Base-by-base conservation (phyloP, 768 basidiomycete species). In the Leucogyrophana mollusca region DNA sequence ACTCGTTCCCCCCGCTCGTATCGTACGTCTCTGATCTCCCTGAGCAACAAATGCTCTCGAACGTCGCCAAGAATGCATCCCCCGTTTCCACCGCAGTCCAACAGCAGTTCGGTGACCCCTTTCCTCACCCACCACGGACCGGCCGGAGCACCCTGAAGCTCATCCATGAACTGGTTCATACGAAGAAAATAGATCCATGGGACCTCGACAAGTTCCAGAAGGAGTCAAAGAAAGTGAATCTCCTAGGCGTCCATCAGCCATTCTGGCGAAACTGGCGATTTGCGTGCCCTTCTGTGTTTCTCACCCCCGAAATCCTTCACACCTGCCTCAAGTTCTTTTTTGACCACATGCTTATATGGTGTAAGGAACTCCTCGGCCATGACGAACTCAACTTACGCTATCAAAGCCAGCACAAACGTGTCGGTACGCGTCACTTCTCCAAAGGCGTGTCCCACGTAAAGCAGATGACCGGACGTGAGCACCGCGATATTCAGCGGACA, bases 401-500 rank as follows among this genome's bases (percentile, higher is more conserved):
- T 36, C 61, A 56, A 0, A 41, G 66, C 20, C 58, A 73, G 11
- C 71, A 72, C 21, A 61, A 61, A 9, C 60, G 57, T 40, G 56
- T 59, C 17, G 68, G 69, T 10, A 63, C 58, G 40, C 50, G 61
- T n/a, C 71, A 73, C 21, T 76, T 74, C 42, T 47, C 55, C 8
- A 58, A 66, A 17, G 70, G 74, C 0, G 65, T 74, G 6, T 70
- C 64, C 5, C 54, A 57, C 7, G 33, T 75, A 22, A 72, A 73
- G 22, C 73, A 75, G 45, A 66, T 71, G 18, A 73, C 74, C 6
- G 70, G 72, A 2, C 43, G 60, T 2, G 70, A 73, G 21, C 69
- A 73, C 40, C 49, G 61, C 0, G 62, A 76, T 22, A 48, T 76
- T 4, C 62, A 75, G 45, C 44, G 57, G 4, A 65, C 64, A 18